Conservation (phyloP, 2,329 filamentous ascomycete genomes). For the Cladophialophora bantiana region DNA sequence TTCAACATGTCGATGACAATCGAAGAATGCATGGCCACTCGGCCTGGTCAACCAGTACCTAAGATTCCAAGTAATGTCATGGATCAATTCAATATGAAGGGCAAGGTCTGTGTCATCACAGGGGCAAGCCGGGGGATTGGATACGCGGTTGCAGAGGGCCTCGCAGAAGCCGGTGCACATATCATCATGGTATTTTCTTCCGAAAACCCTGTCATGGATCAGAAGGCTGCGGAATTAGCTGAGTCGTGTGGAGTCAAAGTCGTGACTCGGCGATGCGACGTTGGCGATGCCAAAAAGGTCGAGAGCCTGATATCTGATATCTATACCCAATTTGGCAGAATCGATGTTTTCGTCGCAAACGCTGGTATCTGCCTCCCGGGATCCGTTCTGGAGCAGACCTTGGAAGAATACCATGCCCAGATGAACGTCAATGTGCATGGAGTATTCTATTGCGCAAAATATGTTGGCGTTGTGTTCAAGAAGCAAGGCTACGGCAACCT, state of each 20-base stretch:
- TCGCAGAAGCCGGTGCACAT: constrained; percentile 50
- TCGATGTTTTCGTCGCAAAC: constrained; percentile 57
- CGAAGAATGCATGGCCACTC: not conserved
- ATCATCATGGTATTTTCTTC: constrained; percentile 47
- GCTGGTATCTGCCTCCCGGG: constrained; percentile 62
- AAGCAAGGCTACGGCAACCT: constrained; percentile 57
- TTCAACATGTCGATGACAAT: constrained; percentile 9
- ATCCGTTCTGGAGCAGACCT: constrained; percentile 60
- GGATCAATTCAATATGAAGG: constrained; percentile 43
- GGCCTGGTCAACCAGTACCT: not conserved
- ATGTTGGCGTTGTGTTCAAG: constrained; percentile 54
- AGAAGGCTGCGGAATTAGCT: not conserved
- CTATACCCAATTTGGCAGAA: constrained; percentile 49
- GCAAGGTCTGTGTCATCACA: constrained; percentile 40
- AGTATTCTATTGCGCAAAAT: constrained; percentile 55
- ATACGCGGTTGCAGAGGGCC: constrained; percentile 48
- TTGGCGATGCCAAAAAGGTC: not conserved
- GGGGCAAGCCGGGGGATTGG: constrained; percentile 49
- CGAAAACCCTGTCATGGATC: constrained; percentile 39
- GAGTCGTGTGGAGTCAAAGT: not conserved
- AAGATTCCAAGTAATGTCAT: constrained; percentile 33
- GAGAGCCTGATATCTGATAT: constrained; percentile 46
- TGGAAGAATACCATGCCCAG: constrained; percentile 60
- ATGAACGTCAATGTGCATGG: constrained; percentile 64
- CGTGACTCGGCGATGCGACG: not conserved